phyloP scores from a whole-genome alignment of 805 yeast genomes.

The Ogataea henricii region DNA sequence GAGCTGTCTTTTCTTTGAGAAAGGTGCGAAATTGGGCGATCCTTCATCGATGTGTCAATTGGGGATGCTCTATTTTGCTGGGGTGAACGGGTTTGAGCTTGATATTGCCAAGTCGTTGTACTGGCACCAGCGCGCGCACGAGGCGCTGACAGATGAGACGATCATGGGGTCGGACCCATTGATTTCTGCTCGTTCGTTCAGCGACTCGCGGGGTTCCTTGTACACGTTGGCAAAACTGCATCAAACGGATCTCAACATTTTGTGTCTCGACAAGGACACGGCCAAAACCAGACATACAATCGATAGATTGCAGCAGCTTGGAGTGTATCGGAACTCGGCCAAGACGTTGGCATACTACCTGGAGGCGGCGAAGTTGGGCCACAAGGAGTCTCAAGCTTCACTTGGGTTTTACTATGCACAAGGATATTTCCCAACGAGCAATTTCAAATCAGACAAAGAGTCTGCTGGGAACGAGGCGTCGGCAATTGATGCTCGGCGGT shows the following conservation, averaged over 20 bases:
- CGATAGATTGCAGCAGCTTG: slow-evolving; percentile 34
- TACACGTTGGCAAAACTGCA: slow-evolving; percentile 39
- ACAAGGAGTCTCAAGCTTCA: slow-evolving; percentile 68
- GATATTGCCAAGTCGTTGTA: slow-evolving; percentile 30
- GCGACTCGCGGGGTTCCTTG: slow-evolving; percentile 37
- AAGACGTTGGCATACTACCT: slow-evolving; percentile 54
- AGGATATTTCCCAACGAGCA: slow-evolving; percentile 46
- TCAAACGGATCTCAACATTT: slow-evolving; percentile 36
- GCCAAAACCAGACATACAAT: slow-evolving; percentile 36
- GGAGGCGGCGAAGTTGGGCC: slow-evolving; percentile 60
- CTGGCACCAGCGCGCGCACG: slow-evolving; percentile 33
- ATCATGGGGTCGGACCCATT: slow-evolving; percentile 37
- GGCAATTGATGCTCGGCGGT: slow-evolving; percentile 51
- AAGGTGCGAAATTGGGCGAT: slow-evolving; percentile 64
- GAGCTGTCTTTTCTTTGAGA: slow-evolving; percentile 55
- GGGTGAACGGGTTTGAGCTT: slow-evolving; percentile 33
- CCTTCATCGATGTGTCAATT: slow-evolving; percentile 72
- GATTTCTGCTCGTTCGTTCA: slow-evolving; percentile 36
- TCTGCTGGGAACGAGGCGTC: slow-evolving; percentile 31
- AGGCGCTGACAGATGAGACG: slow-evolving; percentile 23
- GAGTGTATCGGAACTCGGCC: slow-evolving; percentile 37
- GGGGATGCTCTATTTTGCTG: slow-evolving; percentile 61
- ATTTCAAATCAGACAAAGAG: slow-evolving; percentile 36
- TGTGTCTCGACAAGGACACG: slow-evolving; percentile 30
- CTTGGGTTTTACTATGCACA: slow-evolving; percentile 74